These are phyloP conservation scores for Dillenia turbinata DNA, from an alignment of 164 flowering plant genomes.

Conservation along the genomic window DNA sequence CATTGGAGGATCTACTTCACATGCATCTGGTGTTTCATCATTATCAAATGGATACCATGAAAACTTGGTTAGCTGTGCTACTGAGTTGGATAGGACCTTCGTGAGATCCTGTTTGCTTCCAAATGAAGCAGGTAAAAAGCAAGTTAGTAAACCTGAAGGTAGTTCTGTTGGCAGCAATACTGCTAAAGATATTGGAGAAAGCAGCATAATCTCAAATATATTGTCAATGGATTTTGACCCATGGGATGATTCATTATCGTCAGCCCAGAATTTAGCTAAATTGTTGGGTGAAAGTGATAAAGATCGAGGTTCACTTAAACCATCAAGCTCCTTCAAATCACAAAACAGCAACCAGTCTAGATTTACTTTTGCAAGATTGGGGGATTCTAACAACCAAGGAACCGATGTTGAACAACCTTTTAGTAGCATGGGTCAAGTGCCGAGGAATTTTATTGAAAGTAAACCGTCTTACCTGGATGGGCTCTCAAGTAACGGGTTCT, in stretches of 20 bases:
- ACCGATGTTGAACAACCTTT: conserved; percentile 26
- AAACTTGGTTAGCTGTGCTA: conserved; percentile 13
- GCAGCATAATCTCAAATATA: conserved; percentile 61
- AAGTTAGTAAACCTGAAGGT: conserved; percentile 21
- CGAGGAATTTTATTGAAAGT: conserved; percentile 20
- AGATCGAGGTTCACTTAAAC: conserved; percentile 24
- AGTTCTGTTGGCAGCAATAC: conserved; percentile 8
- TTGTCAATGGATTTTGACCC: conserved; percentile 55
- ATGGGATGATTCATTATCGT: conserved; percentile 55
- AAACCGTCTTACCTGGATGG: conserved; percentile 24
- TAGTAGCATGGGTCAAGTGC: conserved; percentile 14
- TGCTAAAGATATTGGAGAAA: conserved; percentile 42
- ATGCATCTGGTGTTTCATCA: conserved; percentile 17
- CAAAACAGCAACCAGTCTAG: conserved; percentile 56
- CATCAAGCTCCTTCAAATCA: conserved; percentile 35
- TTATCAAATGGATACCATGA: conserved; percentile 29
- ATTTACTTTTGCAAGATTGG: conserved; percentile 74
- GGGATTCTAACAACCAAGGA: conserved; percentile 29
- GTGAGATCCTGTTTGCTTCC: conserved; percentile 24
- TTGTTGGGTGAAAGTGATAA: conserved; percentile 37
- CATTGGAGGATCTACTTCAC: conserved; percentile 14
- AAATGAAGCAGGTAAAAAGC: conserved; percentile 19
- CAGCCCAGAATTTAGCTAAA: conserved; percentile 47
- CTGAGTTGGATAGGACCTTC: conserved; percentile 12
- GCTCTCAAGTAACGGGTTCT: conserved; percentile 26